These are phyloP conservation scores for Phalaenopsis equestris DNA, from an alignment of 106 monocot species.

Conservation along the genomic window DNA sequence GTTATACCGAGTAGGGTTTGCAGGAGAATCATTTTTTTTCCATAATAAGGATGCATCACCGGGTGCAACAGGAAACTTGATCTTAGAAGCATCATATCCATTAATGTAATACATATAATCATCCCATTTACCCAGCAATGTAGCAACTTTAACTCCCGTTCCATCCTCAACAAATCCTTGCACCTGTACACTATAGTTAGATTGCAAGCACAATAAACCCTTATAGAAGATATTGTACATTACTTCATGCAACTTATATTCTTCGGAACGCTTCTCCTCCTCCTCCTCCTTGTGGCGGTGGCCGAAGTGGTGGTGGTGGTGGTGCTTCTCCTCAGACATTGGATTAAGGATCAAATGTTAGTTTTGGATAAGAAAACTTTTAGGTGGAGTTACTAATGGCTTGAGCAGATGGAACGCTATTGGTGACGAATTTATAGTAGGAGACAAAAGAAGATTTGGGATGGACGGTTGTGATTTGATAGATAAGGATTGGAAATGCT, in stretches of 20 bases:
- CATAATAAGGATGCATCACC: constrained; percentile 31
- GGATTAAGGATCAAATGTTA: neutral
- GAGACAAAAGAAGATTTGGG: too few species aligned
- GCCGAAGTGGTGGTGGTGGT: constrained; percentile 16
- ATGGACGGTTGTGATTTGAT: constrained; percentile 5
- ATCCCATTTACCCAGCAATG: constrained; percentile 75
- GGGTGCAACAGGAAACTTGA: constrained; percentile 7
- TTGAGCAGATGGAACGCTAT: neutral
- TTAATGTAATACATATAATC: constrained; percentile 42
- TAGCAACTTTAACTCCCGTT: constrained; percentile 39
- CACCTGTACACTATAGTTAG: constrained; percentile 31
- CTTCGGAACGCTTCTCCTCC: neutral
- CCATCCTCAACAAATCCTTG: constrained; percentile 69
- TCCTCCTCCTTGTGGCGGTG: constrained; percentile 34
- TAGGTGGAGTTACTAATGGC: neutral
- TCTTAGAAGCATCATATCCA: constrained; percentile 30
- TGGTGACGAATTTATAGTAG: neutral
- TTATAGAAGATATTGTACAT: neutral
- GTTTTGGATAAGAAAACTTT: neutral
- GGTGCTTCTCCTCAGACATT: constrained; percentile 48
- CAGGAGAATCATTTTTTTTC: constrained; percentile 39
- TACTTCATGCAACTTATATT: neutral
- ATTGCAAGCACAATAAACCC: neutral
- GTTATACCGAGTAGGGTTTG: constrained; percentile 53
- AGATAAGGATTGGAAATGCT: neutral